Evolutionary conservation across 1,284 basidiomycete species (phyloP).

Genomic region (Ustilago tritici): DNA sequence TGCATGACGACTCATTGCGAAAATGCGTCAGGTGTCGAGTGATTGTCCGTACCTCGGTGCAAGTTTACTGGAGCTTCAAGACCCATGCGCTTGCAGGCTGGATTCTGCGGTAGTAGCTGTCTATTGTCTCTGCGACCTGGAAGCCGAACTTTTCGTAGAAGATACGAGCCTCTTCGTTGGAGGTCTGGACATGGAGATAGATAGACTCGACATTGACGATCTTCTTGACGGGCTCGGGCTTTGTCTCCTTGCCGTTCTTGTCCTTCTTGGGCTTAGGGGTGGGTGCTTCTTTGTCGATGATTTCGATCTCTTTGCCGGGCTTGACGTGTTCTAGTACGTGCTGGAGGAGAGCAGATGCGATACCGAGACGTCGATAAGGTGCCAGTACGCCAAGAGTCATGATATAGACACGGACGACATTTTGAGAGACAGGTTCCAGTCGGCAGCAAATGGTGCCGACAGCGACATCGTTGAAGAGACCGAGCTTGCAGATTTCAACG

Average conservation of each 20-base stretch:
- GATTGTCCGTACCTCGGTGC: background rate
- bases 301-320: slow-evolving; percentile 55
- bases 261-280: slow-evolving; percentile 41
- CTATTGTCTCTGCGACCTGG: slow-evolving; percentile 57
- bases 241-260: slow-evolving; percentile 58
- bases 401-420: slow-evolving; percentile 68
- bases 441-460: slow-evolving; percentile 70
- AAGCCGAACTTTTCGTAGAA: slow-evolving; percentile 71
- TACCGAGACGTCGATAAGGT: slow-evolving; percentile 70
- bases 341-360: slow-evolving; percentile 67
- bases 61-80: slow-evolving; percentile 52
- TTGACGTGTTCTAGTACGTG: slow-evolving; percentile 66
- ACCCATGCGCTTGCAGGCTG: slow-evolving; percentile 70
- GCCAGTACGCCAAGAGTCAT: slow-evolving; percentile 71
- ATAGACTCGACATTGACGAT: slow-evolving; percentile 58
- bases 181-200: slow-evolving; percentile 70
- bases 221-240: slow-evolving; percentile 38
- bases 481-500: slow-evolving; percentile 63
- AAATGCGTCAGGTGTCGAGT: background rate
- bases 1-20: background rate
- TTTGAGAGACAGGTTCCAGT: slow-evolving; percentile 59
- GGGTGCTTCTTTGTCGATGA: slow-evolving; percentile 36
- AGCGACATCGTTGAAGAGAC: slow-evolving; percentile 71
- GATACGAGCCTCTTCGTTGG: slow-evolving; percentile 67
- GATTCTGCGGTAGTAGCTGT: slow-evolving; percentile 66